phyloP scores from a whole-genome alignment of 805 yeast species.

The Candida orba region DNA sequence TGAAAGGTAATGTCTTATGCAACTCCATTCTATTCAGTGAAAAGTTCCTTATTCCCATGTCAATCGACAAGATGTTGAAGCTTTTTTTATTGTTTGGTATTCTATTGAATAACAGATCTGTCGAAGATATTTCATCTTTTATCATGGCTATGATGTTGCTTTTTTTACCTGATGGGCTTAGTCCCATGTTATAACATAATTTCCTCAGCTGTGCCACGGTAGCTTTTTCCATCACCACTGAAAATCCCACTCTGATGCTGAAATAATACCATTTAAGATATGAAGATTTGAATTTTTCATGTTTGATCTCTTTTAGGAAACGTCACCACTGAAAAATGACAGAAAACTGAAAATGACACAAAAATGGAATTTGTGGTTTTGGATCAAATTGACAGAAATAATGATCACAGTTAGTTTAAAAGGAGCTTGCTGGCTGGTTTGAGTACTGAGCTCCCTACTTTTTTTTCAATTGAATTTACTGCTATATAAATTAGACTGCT shows the following conservation, averaged over 20 bases:
- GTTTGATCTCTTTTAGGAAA: too few relatives aligned
- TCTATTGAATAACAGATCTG: slow-evolving; percentile 6
- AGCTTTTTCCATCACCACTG: slow-evolving; percentile 8
- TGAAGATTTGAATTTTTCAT: too few relatives aligned
- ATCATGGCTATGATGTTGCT: slow-evolving; percentile 4
- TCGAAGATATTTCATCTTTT: slow-evolving; percentile 1
- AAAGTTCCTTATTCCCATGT: slow-evolving; percentile 32
- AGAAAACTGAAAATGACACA: not conserved
- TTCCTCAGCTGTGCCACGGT: slow-evolving; percentile 10
- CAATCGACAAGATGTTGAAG: slow-evolving; percentile 27
- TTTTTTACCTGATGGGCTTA: slow-evolving; percentile 13
- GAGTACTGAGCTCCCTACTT: too few relatives aligned
- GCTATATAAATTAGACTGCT: not conserved
- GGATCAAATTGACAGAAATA: not conserved
- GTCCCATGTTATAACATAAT: slow-evolving; percentile 14
- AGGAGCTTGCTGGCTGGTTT: too few relatives aligned
- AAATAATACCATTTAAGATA: too few relatives aligned
- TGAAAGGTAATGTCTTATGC: slow-evolving; percentile 17
- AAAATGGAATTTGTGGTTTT: not conserved
- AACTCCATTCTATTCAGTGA: slow-evolving; percentile 24
- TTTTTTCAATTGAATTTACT: too few relatives aligned
- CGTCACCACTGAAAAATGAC: not conserved
- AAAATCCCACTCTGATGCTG: not conserved
- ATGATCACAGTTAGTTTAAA: too few relatives aligned
- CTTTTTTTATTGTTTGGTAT: slow-evolving; percentile 15